These are phyloP conservation scores for Hirsutella rhossiliensis DNA, from an alignment of 2,329 filamentous ascomycete genomes.

Conservation along the genomic window DNA sequence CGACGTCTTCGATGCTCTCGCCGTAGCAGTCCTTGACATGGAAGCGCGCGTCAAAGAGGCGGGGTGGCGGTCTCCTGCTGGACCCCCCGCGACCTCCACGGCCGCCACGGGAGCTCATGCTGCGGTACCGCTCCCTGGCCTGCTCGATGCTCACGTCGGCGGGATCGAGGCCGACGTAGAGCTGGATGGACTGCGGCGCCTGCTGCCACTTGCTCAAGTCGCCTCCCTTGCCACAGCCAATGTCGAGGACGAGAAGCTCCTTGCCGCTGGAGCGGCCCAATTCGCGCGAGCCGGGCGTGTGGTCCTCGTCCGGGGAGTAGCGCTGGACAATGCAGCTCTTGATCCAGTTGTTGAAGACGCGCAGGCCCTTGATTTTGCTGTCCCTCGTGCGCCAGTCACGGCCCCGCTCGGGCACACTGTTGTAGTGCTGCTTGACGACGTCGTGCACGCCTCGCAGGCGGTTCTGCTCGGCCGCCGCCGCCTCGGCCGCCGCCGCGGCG, in stretches of 20 bases:
- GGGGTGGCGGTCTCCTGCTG: conserved; percentile 33
- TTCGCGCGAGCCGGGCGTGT: conserved; percentile 47
- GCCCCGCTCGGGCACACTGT: conserved; percentile 84
- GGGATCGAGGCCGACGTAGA: conserved; percentile 91
- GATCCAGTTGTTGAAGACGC: conserved; percentile 97
- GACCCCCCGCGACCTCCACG: conserved; percentile 42
- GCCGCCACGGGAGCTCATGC: conserved; percentile 51
- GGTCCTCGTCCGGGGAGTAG: conserved; percentile 74
- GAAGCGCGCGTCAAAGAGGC: conserved; percentile 77
- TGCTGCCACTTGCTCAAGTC: conserved; percentile 95
- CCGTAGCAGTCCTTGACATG: conserved; percentile 87
- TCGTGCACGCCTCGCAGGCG: conserved; percentile 54
- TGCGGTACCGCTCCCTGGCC: conserved; percentile 69
- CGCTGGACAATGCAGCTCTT: conserved; percentile 97
- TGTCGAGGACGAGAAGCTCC: conserved; percentile 72
- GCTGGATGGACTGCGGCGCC: conserved; percentile 76
- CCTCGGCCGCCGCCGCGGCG: conserved; percentile 21
- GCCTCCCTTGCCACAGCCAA: conserved; percentile 94
- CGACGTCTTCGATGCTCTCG: conserved; percentile 68
- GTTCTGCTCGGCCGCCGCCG: conserved; percentile 23
- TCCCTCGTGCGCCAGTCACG: conserved; percentile 91
- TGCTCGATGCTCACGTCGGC: conserved; percentile 88
- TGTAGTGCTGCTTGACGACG: conserved; percentile 88
- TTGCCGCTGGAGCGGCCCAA: conserved; percentile 37
- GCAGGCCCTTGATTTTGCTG: conserved; percentile 86